phyloP scores from a whole-genome alignment of 148 eudicot species.

The Chenopodium formosanum region DNA sequence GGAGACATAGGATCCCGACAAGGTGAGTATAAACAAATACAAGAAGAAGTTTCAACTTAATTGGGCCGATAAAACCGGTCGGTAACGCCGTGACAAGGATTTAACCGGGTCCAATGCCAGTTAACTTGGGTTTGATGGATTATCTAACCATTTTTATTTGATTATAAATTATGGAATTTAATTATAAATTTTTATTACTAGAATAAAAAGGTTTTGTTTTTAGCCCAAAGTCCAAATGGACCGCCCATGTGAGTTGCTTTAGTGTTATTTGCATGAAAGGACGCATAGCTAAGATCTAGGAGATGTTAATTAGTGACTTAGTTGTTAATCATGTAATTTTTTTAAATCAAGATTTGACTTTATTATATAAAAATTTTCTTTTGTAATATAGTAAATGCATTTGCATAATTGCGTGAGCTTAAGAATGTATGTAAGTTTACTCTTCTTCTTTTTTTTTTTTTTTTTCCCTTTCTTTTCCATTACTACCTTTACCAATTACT shows the following conservation, averaged over 20 bases:
- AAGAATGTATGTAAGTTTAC: neutral
- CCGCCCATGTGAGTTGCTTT: conserved; percentile 31
- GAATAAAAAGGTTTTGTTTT: neutral
- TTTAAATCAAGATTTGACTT: neutral
- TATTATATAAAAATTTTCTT: neutral
- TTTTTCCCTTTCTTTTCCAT: neutral
- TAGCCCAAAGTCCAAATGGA: neutral
- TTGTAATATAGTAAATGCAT: neutral
- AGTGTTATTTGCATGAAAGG: conserved; percentile 21
- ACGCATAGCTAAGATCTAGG: conserved; percentile 21
- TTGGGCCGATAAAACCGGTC: conserved; percentile 18
- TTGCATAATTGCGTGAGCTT: conserved; percentile 9
- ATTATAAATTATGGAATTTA: neutral
- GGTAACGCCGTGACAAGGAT: conserved; percentile 7
- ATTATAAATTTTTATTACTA: neutral
- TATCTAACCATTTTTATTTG: neutral
- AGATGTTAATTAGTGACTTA: neutral
- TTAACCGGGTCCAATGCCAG: conserved; percentile 17
- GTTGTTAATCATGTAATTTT: neutral
- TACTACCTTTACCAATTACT: neutral
- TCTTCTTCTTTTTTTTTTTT: too few species aligned
- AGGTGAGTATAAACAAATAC: conserved; percentile 22
- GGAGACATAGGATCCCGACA: conserved; percentile 40
- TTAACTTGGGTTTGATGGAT: neutral
- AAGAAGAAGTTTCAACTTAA: neutral